Evolutionary conservation across 2,329 filamentous ascomycete genomes (phyloP).

Genomic region (Fonsecaea pedrosoi): DNA sequence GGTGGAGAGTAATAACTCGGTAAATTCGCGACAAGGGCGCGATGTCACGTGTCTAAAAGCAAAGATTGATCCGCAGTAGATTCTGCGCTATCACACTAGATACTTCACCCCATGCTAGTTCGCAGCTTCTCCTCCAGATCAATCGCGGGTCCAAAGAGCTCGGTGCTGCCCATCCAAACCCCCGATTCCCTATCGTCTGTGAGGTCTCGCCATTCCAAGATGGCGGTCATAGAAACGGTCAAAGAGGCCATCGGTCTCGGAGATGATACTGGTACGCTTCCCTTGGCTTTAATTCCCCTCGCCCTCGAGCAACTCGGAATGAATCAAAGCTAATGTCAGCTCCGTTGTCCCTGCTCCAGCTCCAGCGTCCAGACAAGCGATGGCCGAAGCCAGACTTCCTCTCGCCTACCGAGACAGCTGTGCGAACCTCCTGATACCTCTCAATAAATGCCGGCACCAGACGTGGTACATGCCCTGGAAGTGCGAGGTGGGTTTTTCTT

Average conservation of each 20-base stretch:
- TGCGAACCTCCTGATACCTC: slow-evolving; percentile 89
- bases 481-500: slow-evolving; percentile 76
- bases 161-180: not conserved
- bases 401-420: slow-evolving; percentile 94
- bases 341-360: slow-evolving; percentile 30
- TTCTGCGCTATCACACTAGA: not conserved
- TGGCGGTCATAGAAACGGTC: slow-evolving; percentile 51
- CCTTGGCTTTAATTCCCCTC: not conserved
- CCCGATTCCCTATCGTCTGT: not conserved
- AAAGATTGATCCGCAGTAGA: not conserved
- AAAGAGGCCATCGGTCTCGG: slow-evolving; percentile 57
- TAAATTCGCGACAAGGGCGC: not conserved
- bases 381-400: slow-evolving; percentile 88
- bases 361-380: slow-evolving; percentile 81
- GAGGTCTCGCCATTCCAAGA: slow-evolving; percentile 17
- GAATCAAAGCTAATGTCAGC: slow-evolving; percentile 38
- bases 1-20: not conserved
- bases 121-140: slow-evolving; percentile 9
- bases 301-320: slow-evolving; percentile 18
- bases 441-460: slow-evolving; percentile 92
- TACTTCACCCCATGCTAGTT: not conserved
- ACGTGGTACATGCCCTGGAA: slow-evolving; percentile 97
- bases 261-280: slow-evolving; percentile 48
- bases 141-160: slow-evolving; percentile 8
- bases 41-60: slow-evolving; percentile 1